A percentile compares a stretch with the other conserved stretches of the same genome.
phyloP scores from a whole-genome alignment of 768 basidiomycete species.

The Lactifluus piperatus region DNA sequence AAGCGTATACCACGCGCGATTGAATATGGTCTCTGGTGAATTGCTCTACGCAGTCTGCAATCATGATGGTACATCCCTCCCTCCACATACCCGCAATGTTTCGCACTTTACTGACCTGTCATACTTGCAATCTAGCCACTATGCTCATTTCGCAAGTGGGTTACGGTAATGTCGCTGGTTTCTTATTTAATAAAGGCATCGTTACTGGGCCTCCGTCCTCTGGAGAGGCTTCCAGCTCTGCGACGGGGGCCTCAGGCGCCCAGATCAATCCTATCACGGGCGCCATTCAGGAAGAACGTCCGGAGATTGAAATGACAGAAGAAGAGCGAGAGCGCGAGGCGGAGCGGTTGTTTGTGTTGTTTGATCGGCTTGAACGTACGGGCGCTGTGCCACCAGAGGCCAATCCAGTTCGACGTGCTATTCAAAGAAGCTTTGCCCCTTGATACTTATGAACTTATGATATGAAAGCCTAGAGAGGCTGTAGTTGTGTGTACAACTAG shows the following conservation, averaged over 20 bases:
- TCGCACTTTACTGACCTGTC: neutral
- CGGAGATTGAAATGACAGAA: constrained; percentile 66
- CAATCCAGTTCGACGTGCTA: constrained; percentile 68
- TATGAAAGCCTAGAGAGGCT: neutral
- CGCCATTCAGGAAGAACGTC: constrained; percentile 36
- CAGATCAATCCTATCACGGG: constrained; percentile 85
- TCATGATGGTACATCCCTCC: constrained; percentile 47
- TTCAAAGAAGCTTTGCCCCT: constrained; percentile 38
- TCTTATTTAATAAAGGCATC: constrained; percentile 87
- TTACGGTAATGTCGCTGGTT: constrained; percentile 93
- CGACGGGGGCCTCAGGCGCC: constrained; percentile 31
- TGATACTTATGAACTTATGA: neutral
- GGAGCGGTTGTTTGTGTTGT: constrained; percentile 85
- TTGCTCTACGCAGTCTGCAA: constrained; percentile 80
- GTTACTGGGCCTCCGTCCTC: constrained; percentile 45
- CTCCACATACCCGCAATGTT: neutral
- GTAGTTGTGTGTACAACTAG: neutral
- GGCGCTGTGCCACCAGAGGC: constrained; percentile 57
- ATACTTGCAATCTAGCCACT: constrained; percentile 37
- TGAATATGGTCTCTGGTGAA: constrained; percentile 78
- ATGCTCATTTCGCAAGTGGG: constrained; percentile 73
- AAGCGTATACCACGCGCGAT: constrained; percentile 60
- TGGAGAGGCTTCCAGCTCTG: constrained; percentile 25
- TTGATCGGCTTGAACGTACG: constrained; percentile 77
- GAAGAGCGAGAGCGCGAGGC: constrained; percentile 94